Evolutionary conservation across 441 rosid species (phyloP).

Genomic region (Adansonia grandidieri): DNA sequence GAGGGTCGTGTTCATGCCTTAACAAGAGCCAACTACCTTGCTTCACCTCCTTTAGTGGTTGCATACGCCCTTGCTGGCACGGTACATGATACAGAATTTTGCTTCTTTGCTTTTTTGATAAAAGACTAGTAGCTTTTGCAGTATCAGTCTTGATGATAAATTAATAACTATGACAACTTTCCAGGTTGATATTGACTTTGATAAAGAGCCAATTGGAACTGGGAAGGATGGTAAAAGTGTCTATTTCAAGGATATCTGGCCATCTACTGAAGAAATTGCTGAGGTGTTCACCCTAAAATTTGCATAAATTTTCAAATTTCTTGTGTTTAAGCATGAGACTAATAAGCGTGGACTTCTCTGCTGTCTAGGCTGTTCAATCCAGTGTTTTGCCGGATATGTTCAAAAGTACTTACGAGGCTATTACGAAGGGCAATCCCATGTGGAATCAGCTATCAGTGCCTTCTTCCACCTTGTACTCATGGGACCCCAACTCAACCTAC

Average conservation of each 20-base stretch:
- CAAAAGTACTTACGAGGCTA: slow-evolving; percentile 82
- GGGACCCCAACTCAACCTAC: slow-evolving; percentile 95
- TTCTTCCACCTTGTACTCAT: slow-evolving; percentile 61
- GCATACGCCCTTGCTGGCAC: slow-evolving; percentile 99
- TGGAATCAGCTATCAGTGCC: slow-evolving; percentile 90
- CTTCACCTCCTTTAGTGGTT: slow-evolving; percentile 96
- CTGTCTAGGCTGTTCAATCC: slow-evolving; percentile 81
- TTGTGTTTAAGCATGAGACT: slow-evolving; percentile 21
- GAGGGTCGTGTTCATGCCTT: slow-evolving; percentile 97
- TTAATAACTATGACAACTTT: slow-evolving; percentile 28
- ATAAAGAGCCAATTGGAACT: slow-evolving; percentile 86
- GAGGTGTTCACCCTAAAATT: slow-evolving; percentile 52
- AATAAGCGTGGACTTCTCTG: slow-evolving; percentile 23
- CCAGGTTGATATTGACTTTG: slow-evolving; percentile 96
- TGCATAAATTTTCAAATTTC: slow-evolving; percentile 12
- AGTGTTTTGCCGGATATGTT: slow-evolving; percentile 96
- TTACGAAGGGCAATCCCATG: slow-evolving; percentile 95
- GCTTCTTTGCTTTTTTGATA: background rate
- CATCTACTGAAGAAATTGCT: slow-evolving; percentile 87
- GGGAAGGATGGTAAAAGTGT: slow-evolving; percentile 83
- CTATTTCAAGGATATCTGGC: slow-evolving; percentile 93
- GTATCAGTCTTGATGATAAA: slow-evolving; percentile 6
- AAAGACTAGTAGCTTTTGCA: slow-evolving; percentile 7
- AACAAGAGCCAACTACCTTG: slow-evolving; percentile 99
- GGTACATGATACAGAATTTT: slow-evolving; percentile 43